phyloP scores from a whole-genome alignment of 176 grass and related monocot species.

The Rhynchospora breviuscula region DNA sequence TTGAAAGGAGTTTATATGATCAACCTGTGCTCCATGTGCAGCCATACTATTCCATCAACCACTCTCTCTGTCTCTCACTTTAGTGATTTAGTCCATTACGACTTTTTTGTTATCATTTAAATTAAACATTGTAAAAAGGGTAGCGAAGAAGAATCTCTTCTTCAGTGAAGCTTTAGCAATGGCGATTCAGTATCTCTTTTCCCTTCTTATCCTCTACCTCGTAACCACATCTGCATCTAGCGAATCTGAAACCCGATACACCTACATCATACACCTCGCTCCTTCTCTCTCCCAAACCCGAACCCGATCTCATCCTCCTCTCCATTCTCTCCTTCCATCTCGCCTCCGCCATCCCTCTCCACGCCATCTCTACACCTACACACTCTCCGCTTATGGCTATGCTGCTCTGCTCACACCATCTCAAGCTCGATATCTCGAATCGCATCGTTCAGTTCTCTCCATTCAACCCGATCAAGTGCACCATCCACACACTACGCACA shows the following conservation, averaged over 20 bases:
- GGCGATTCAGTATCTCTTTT: conserved; percentile 1
- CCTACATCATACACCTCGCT: conserved; percentile 17
- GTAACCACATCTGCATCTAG: background rate
- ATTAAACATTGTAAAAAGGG: background rate
- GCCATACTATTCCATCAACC: background rate
- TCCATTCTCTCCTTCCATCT: conserved; percentile 15
- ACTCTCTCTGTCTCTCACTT: background rate
- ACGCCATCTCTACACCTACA: conserved; percentile 15
- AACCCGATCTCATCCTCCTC: conserved; percentile 12
- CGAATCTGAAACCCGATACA: conserved; percentile 10
- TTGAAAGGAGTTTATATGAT: background rate
- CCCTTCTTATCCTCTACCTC: conserved; percentile 13
- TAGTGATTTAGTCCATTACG: background rate
- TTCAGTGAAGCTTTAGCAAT: conserved; percentile 15
- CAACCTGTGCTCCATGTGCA: background rate
- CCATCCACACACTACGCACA: conserved; percentile 9
- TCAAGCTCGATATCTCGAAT: conserved; percentile 34
- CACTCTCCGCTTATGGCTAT: conserved; percentile 41
- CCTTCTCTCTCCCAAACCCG: conserved; percentile 10
- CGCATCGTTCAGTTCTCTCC: conserved; percentile 32
- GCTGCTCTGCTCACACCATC: conserved; percentile 46
- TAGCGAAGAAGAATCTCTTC: background rate
- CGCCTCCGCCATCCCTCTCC: conserved; percentile 6
- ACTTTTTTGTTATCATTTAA: background rate
- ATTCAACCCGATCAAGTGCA: conserved; percentile 30